A percentile compares a stretch with the other conserved stretches of the same genome.
These are phyloP conservation scores for Chaetomium sp. DNA, from an alignment of 2,329 filamentous ascomycete species.

Conservation along the genomic window DNA sequence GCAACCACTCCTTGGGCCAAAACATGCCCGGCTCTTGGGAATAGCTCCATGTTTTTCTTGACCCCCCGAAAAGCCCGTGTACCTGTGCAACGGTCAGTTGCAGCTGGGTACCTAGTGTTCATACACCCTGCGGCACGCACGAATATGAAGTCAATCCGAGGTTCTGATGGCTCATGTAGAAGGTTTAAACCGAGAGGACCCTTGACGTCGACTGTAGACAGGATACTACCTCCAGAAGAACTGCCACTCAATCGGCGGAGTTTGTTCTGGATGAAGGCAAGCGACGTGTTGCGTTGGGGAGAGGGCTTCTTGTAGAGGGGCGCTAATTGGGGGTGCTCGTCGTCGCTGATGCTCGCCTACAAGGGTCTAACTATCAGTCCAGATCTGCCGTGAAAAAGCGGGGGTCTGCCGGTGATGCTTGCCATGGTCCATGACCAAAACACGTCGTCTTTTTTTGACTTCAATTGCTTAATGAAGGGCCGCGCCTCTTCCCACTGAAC, in stretches of 20 bases:
- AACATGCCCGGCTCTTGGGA: constrained; percentile 26
- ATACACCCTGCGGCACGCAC: not conserved
- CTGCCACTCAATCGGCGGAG: not conserved
- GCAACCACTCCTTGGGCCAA: constrained; percentile 34
- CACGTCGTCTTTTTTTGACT: too few species aligned
- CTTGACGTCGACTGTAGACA: not conserved
- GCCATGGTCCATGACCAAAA: not conserved
- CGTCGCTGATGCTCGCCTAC: not conserved
- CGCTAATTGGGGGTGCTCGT: not conserved
- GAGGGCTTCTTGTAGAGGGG: not conserved
- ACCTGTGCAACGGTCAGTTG: constrained; percentile 19
- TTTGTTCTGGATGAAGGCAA: not conserved
- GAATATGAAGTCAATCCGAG: not conserved
- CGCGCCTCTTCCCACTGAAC: not conserved
- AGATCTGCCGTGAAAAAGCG: not conserved
- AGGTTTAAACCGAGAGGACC: not conserved
- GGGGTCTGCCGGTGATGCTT: not conserved
- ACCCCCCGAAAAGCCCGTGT: constrained; percentile 35
- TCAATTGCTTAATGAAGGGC: too few species aligned
- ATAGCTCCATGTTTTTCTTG: constrained; percentile 36
- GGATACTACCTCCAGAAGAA: not conserved
- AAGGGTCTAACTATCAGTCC: not conserved
- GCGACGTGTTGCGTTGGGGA: not conserved
- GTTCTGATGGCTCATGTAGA: not conserved
- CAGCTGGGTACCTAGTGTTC: not conserved